These are phyloP conservation scores for Tetrastigma voinierianum DNA, from an alignment of 164 flowering plant species.

Conservation along the genomic window DNA sequence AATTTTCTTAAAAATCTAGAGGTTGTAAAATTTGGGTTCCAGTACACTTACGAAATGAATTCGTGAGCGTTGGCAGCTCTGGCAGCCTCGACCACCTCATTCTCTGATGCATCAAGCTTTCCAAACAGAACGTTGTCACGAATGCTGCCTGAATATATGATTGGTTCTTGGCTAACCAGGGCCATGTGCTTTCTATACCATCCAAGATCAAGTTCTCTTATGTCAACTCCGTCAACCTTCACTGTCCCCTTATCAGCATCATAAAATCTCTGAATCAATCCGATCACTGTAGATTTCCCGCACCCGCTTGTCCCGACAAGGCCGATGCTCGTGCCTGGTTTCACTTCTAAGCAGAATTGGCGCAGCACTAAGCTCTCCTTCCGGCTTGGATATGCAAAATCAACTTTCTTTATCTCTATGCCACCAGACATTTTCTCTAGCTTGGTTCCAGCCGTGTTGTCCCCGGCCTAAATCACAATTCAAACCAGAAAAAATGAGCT, in stretches of 20 bases:
- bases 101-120: constrained; percentile 70
- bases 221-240: constrained; percentile 72
- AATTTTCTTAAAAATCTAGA: too few relatives aligned
- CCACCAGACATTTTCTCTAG: constrained; percentile 46
- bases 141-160: constrained; percentile 74
- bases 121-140: constrained; percentile 77
- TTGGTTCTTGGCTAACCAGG: constrained; percentile 90
- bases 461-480: constrained; percentile 26
- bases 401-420: constrained; percentile 71
- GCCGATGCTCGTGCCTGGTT: constrained; percentile 70
- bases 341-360: constrained; percentile 67
- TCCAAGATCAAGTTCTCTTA: constrained; percentile 58
- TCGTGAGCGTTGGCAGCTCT: constrained; percentile 90
- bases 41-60: constrained; percentile 80
- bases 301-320: constrained; percentile 93
- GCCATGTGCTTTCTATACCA: constrained; percentile 74
- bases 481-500: neutral
- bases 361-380: constrained; percentile 52
- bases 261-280: constrained; percentile 75
- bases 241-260: constrained; percentile 67
- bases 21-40: neutral
- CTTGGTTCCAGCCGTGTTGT: constrained; percentile 31
- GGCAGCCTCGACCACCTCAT: constrained; percentile 82
- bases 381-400: constrained; percentile 74
- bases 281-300: constrained; percentile 92